Evolutionary conservation across 2,329 filamentous ascomycete genomes (phyloP).

Genomic region (Pseudogymnoascus sp.): DNA sequence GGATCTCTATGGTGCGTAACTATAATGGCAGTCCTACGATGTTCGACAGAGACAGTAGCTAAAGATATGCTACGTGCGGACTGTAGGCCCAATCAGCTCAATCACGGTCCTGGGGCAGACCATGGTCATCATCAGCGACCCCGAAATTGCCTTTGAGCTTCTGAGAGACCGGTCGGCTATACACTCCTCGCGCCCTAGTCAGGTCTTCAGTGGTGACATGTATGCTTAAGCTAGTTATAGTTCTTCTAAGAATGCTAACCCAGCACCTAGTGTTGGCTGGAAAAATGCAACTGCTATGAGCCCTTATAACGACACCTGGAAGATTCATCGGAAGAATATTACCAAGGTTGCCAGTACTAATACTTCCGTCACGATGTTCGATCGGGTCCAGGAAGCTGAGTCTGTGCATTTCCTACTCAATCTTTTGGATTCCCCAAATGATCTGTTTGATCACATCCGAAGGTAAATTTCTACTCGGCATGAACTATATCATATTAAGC

Average conservation of each 20-base stretch:
- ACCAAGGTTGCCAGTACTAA: conserved; percentile 38
- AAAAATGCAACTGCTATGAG: conserved; percentile 29
- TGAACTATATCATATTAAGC: not conserved
- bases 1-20: conserved; percentile 28
- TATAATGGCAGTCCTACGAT: not conserved
- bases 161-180: conserved; percentile 30
- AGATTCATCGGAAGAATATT: conserved; percentile 37
- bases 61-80: not conserved
- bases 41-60: conserved; percentile 5
- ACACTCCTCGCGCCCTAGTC: conserved; percentile 29
- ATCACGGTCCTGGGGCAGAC: conserved; percentile 35
- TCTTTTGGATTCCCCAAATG: conserved; percentile 31
- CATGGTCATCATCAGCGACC: conserved; percentile 34
- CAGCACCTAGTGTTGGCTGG: conserved; percentile 30
- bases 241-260: not conserved
- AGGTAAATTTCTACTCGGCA: conserved; percentile 26
- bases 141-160: conserved; percentile 30
- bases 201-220: conserved; percentile 31
- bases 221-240: conserved; percentile 17
- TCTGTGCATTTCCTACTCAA: conserved; percentile 36
- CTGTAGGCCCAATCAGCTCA: conserved; percentile 26
- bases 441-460: conserved; percentile 34
- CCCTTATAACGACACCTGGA: conserved; percentile 31
- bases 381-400: conserved; percentile 36
- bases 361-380: conserved; percentile 30